Conservation (phyloP, 768 basidiomycete genomes). For the Suillus occidentalis region DNA sequence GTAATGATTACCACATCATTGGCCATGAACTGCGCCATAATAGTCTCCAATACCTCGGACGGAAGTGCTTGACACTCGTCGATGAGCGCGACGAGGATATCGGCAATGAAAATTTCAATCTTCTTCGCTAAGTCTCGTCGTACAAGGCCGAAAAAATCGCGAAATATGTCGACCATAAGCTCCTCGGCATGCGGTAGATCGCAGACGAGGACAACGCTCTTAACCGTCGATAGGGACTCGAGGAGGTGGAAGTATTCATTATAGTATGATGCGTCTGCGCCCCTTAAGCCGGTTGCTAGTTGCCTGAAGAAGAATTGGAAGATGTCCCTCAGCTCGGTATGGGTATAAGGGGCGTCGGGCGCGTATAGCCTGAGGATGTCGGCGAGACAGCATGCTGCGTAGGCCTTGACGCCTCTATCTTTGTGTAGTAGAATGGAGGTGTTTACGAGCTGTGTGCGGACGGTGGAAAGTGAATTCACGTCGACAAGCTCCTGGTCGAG, state of each 20-base stretch:
- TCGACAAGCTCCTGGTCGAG: constrained; percentile 91
- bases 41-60: constrained; percentile 69
- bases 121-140: constrained; percentile 76
- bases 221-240: constrained; percentile 90
- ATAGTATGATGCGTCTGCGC: constrained; percentile 80
- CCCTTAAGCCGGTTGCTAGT: constrained; percentile 71
- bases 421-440: constrained; percentile 87
- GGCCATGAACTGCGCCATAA: constrained; percentile 86
- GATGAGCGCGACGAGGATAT: constrained; percentile 85
- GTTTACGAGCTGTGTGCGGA: constrained; percentile 78
- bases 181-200: constrained; percentile 88
- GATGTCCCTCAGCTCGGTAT: constrained; percentile 87
- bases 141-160: constrained; percentile 78
- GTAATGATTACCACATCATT: constrained; percentile 62
- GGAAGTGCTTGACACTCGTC: constrained; percentile 86
- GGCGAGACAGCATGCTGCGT: constrained; percentile 90
- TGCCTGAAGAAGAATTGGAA: constrained; percentile 96
- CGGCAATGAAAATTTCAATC: constrained; percentile 81
- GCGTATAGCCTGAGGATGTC: constrained; percentile 93
- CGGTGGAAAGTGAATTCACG: constrained; percentile 61
- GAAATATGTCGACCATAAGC: constrained; percentile 80
- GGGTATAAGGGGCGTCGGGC: constrained; percentile 94
- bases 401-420: constrained; percentile 95
- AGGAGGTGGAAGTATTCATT: constrained; percentile 94
- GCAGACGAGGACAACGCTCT: constrained; percentile 91